Evolutionary conservation across 768 basidiomycete genomes (phyloP), one percentile per base, ranked within the genome.

Genomic region (Lactarius quietus): DNA sequence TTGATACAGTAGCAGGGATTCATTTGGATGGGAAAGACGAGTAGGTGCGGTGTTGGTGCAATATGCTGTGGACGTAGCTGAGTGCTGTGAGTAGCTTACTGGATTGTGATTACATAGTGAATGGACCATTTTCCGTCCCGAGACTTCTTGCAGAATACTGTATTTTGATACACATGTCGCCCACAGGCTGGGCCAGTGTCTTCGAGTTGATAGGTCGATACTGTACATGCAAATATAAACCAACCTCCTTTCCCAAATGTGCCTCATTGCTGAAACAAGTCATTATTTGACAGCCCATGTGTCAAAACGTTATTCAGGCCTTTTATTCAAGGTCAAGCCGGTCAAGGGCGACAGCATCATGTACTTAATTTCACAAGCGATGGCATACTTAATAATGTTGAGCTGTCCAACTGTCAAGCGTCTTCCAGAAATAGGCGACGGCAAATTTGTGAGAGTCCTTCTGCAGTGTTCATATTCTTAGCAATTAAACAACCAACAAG

Each of bases 401-500:
- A 69, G 83, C 76, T 72, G 90, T 91, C 93, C 92, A 95, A 28
- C 83, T 83, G 72, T 98, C 96, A 26, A 98, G 78, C 26, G 84
- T 85, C 72, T 93, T 90, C 97, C 97, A 99, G 71, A 99, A 98
- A 64, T 95, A 90, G 3, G 94, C 95, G 0, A 98, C 95, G 4
- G 92, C 88, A 18, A 92, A 90, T 74, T 96, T 94, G 79, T 99
- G 82, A 15, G 87, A 89, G 71, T 99, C 96, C 70, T 98, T 94
- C 95, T 97, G 64, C 14, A 1, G 28, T 14, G 36, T 51, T 28
- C 23, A 62, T 33, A 17, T 41, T 41, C 17, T 41, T 6, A 6
- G 39, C 3, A 4, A 26, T 48, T 23, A 48, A 9, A 45, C 43
- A 23, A 12, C 7, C 20, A n/a, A 20, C 43, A 23, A 1, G 0